Evolutionary conservation across 202 grass and related monocot genomes (phyloP), one percentile per base, ranked within the genome.

Genomic region (Schoenoplectus triqueter): DNA sequence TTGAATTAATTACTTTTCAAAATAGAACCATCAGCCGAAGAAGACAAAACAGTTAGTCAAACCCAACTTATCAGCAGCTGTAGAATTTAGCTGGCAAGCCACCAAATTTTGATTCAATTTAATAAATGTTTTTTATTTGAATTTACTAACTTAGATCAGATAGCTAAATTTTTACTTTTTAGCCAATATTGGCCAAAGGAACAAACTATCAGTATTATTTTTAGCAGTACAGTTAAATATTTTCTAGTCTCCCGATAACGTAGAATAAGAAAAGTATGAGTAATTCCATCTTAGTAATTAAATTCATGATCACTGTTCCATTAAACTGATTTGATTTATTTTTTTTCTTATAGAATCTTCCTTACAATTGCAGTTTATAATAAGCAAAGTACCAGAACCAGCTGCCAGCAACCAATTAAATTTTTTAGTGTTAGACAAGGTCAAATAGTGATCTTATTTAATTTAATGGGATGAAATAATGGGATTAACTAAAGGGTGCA

Each of bases 391-490:
- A 40, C 80, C 44, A 66, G 67, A 82, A 66, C 62, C 80, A 82
- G 62, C 61, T 60, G 55, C 39, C 66, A 44, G 22, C 13, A 31
- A 60, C 54, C 31, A 44, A 62, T 61, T 42, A 66, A 49, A 57
- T 83, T 55, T 6, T 71, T 44, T 70, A 83, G 50, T 71, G 48
- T 42, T 20, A 82, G 66, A 83, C 56, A 83, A 69, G 81, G 49
- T 71, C 81, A 71, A 83, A 71, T 15, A 55, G 19, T 19, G 50
- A 42, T 46, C 50, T 71, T 54, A 83, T 71, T 69, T 39, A 83
- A 83, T 71, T 69, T 39, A 83, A 44, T 61, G 6, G 47, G 11
- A 69, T 13, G 20, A 83, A 69, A 83, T 83, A 83, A 41, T 22
- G 3, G 48, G 47, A 83, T 83, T 69, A 45, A 71, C 70, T 55